Evolutionary conservation across 2,329 filamentous ascomycete species (phyloP).

Genomic region (Ramularia endophylla): DNA sequence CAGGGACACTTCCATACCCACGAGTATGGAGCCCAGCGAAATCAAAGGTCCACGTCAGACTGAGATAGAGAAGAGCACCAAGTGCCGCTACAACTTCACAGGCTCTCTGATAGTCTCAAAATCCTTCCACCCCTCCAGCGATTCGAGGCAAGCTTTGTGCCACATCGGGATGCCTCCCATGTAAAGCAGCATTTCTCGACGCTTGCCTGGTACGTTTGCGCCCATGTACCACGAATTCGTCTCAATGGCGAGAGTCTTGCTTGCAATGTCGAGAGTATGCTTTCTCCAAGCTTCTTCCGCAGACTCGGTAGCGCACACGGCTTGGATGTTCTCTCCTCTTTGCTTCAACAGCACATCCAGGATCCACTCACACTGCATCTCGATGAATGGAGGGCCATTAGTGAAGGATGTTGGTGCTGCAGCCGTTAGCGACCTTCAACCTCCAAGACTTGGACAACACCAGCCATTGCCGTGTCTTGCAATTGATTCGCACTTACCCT

Average conservation of each 20-base stretch:
- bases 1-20: no score
- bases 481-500: no score
- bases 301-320: constrained; percentile 36
- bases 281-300: constrained; percentile 37
- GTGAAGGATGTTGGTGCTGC: constrained; percentile 40
- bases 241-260: constrained; percentile 18
- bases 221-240: constrained; percentile 30
- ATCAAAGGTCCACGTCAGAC: no score
- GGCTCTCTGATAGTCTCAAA: constrained; percentile 9
- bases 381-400: constrained; percentile 42
- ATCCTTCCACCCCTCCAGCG: constrained; percentile 8
- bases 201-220: constrained; percentile 41
- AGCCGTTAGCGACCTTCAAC: constrained; percentile 4
- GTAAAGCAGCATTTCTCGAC: constrained; percentile 33
- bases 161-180: constrained; percentile 12
- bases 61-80: no score
- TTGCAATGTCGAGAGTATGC: constrained; percentile 14
- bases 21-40: no score
- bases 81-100: no score
- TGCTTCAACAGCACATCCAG: constrained; percentile 38
- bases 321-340: constrained; percentile 34
- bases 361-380: constrained; percentile 43
- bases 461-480: no score
- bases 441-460: no score
- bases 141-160: constrained; percentile 4